Evolutionary conservation across 1,139 yeast genomes (phyloP).

Genomic region (Nakaseomyces bracarensis): DNA sequence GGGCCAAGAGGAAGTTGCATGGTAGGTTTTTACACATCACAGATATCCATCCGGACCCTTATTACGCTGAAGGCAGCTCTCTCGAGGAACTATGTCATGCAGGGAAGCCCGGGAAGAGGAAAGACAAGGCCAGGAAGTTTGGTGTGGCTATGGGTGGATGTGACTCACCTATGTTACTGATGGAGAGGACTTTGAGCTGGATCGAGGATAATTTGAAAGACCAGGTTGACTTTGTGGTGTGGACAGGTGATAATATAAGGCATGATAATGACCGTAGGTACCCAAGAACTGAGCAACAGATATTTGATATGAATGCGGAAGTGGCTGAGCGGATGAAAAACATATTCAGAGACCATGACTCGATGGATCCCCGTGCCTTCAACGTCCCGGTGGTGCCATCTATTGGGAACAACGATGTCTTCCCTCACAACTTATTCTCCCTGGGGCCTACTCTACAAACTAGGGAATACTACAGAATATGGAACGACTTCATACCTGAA

Average conservation of each 20-base stretch:
- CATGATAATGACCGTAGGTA: constrained; percentile 70
- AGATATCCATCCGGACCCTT: constrained; percentile 80
- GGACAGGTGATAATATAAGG: constrained; percentile 88
- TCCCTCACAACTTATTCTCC: constrained; percentile 76
- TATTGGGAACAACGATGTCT: constrained; percentile 80
- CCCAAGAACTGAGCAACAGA: constrained; percentile 66
- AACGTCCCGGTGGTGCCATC: constrained; percentile 52
- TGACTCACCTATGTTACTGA: constrained; percentile 52
- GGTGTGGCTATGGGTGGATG: constrained; percentile 75
- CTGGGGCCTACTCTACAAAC: constrained; percentile 83
- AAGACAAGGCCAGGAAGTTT: constrained; percentile 47
- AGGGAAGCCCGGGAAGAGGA: constrained; percentile 31
- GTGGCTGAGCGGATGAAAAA: constrained; percentile 48
- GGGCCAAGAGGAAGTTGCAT: constrained; percentile 33
- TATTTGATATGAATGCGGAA: constrained; percentile 57
- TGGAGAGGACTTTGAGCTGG: constrained; percentile 62
- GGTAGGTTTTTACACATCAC: constrained; percentile 81
- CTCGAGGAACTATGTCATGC: constrained; percentile 51
- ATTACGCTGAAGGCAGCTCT: constrained; percentile 47
- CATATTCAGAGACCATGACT: constrained; percentile 41
- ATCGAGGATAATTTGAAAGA: constrained; percentile 53
- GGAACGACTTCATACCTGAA: constrained; percentile 70
- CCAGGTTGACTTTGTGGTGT: constrained; percentile 72
- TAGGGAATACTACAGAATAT: constrained; percentile 61
- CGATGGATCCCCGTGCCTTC: constrained; percentile 39